A percentile compares a stretch with the other conserved stretches of the same genome.
phyloP scores from a whole-genome alignment of 176 grass and related monocot species.

The Saccharum spontaneum region DNA sequence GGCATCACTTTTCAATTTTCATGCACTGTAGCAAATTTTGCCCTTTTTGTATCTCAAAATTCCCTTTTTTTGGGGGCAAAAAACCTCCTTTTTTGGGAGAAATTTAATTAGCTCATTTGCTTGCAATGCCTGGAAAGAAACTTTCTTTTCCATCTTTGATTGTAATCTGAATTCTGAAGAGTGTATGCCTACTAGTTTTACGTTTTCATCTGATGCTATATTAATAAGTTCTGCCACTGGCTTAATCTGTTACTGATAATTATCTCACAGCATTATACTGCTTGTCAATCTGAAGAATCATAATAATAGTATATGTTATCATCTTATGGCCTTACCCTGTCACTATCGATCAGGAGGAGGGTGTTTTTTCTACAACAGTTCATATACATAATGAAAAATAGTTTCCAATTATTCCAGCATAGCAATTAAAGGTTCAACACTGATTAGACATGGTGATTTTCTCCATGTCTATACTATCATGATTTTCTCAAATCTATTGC shows the following conservation, averaged over 20 bases:
- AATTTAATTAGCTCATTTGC: neutral
- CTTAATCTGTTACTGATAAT: neutral
- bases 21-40: neutral
- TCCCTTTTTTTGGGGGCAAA: no score
- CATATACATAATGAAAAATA: neutral
- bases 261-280: neutral
- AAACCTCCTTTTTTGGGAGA: neutral
- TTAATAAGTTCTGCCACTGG: slow-evolving; percentile 2
- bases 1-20: neutral
- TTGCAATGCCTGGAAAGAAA: neutral
- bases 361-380: slow-evolving; percentile 6
- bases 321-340: neutral
- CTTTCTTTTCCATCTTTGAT: neutral
- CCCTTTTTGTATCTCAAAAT: neutral
- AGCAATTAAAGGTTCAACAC: neutral
- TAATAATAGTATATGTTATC: slow-evolving; percentile 1
- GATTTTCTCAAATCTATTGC: neutral
- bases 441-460: neutral
- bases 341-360: neutral
- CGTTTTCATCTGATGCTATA: neutral
- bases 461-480: neutral
- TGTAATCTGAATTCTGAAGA: neutral
- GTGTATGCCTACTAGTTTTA: neutral
- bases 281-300: slow-evolving; percentile 23
- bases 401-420: neutral